A percentile compares a stretch with the other conserved stretches of the same genome.
Conservation (phyloP, 2,329 filamentous ascomycete species). For the Colletotrichum sansevieriae region DNA sequence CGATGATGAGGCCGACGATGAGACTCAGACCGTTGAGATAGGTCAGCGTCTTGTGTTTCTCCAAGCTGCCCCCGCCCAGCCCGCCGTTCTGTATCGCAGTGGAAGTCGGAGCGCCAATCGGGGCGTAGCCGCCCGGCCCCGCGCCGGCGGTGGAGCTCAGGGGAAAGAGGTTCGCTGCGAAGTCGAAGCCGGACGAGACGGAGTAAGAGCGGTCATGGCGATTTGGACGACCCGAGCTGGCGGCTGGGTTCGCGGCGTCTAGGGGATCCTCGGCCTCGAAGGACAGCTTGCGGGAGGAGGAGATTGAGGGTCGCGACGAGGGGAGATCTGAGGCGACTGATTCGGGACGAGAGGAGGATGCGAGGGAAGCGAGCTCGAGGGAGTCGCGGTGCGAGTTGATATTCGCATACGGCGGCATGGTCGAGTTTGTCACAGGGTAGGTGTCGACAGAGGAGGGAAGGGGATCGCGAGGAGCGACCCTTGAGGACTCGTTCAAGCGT, state of each 20-base stretch:
- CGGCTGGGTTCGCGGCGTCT: slow-evolving; percentile 69
- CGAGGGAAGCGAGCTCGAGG: slow-evolving; percentile 94
- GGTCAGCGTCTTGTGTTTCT: slow-evolving; percentile 96
- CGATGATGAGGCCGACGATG: slow-evolving; percentile 93
- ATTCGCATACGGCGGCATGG: slow-evolving; percentile 56
- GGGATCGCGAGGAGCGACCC: slow-evolving; percentile 29
- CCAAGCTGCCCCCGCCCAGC: slow-evolving; percentile 81
- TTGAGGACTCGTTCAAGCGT: slow-evolving; percentile 25
- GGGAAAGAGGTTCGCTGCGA: slow-evolving; percentile 92
- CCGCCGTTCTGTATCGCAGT: slow-evolving; percentile 61
- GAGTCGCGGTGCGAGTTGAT: slow-evolving; percentile 78
- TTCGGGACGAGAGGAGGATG: slow-evolving; percentile 79
- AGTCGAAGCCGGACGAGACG: slow-evolving; percentile 93
- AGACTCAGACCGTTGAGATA: slow-evolving; percentile 94
- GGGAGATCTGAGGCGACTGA: slow-evolving; percentile 72
- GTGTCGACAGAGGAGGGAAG: slow-evolving; percentile 6
- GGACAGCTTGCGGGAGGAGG: slow-evolving; percentile 92
- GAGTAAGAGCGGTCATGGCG: slow-evolving; percentile 81
- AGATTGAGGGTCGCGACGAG: slow-evolving; percentile 85
- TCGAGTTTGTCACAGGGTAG: neutral
- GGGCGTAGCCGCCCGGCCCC: slow-evolving; percentile 81
- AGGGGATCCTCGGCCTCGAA: slow-evolving; percentile 89
- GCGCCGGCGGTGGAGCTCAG: slow-evolving; percentile 82
- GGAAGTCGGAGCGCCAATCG: slow-evolving; percentile 77
- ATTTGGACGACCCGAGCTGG: slow-evolving; percentile 54